Evolutionary conservation across 179 eudicot genomes (phyloP).

Genomic region (Amaranthus tricolor): DNA sequence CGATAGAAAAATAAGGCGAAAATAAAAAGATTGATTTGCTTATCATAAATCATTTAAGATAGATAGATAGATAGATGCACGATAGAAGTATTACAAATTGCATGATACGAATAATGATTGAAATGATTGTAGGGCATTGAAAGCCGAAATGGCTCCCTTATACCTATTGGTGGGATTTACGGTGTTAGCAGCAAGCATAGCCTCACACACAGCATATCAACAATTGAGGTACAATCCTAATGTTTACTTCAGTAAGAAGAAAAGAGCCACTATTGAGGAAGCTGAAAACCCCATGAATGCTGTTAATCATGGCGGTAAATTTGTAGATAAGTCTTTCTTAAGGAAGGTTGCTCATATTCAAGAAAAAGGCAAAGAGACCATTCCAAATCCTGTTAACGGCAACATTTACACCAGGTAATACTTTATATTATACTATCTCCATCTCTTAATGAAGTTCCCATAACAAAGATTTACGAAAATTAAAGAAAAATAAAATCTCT

Average conservation of each 20-base stretch:
- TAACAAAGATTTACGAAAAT: no score
- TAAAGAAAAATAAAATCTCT: no score
- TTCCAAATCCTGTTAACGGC: slow-evolving; percentile 27
- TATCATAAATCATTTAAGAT: no score
- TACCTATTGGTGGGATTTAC: slow-evolving; percentile 37
- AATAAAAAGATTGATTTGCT: no score
- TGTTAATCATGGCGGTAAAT: slow-evolving; percentile 35
- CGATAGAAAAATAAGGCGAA: no score
- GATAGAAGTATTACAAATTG: no score
- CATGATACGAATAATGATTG: no score
- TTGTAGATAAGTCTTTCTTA: slow-evolving; percentile 50
- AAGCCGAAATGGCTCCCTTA: slow-evolving; percentile 33
- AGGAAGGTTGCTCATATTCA: slow-evolving; percentile 63
- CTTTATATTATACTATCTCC: no score
- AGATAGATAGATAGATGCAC: no score
- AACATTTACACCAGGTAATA: slow-evolving; percentile 36
- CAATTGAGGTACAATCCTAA: slow-evolving; percentile 45
- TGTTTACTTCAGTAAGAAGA: slow-evolving; percentile 48
- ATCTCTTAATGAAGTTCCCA: background rate
- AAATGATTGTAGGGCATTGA: slow-evolving; percentile 4
- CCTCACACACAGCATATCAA: slow-evolving; percentile 45
- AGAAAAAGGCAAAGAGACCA: slow-evolving; percentile 18
- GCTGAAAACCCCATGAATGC: slow-evolving; percentile 39
- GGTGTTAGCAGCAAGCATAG: slow-evolving; percentile 34
- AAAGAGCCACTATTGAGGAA: slow-evolving; percentile 47